Evolutionary conservation across 768 basidiomycete genomes (phyloP), one percentile per base, ranked within the genome.

Genomic region (Scleroderma citrinum): DNA sequence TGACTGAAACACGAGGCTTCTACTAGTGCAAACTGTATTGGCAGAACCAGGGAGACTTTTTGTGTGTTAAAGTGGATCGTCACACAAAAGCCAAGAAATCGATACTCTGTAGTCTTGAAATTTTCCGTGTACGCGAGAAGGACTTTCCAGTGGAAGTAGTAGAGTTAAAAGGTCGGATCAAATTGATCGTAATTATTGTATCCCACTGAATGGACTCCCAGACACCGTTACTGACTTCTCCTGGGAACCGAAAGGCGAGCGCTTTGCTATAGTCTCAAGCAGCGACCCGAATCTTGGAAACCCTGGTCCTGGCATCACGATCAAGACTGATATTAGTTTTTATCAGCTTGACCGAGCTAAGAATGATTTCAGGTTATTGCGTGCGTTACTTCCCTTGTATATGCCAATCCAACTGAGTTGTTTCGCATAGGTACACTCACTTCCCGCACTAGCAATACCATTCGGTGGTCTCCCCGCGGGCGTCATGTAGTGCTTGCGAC

Each of bases 31-130:
- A 96, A 71, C 78, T 99, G 37, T 86, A 87, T 69, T 99, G 92
- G 93, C 96, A 99, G 73, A 95, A 93, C 61, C 89, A 93, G 64
- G 96, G 95, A 31, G 93, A 98, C 68, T 98, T 91, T 73, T 81
- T 99, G 14, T 98, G 96, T 61, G 95, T 98, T 68, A 97, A 96
- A 71, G 96, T 99, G 48, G 96, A 98, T 71, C 87, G 95, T 44
- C 93, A 96, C 66, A 94, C 93, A 21, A 98, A 98, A 73, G 95
- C 95, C 5, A 96, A 95, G 71, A 98, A 98, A 72, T 93, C 93
- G 4, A 92, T 89, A 26, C 97, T 92, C 74, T 95, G 94, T 69
- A 99, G 97, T 68, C 76, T 99, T 52, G 96, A 99, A 72, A 87
- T 99, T 49, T 98, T 98, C 78, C 83, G 94, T 46, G 83, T 97